Percentiles rank a stretch among this genome's conserved stretches.
Conservation (phyloP, 2,329 filamentous ascomycete genomes). For the Sordariomycetes sp. region DNA sequence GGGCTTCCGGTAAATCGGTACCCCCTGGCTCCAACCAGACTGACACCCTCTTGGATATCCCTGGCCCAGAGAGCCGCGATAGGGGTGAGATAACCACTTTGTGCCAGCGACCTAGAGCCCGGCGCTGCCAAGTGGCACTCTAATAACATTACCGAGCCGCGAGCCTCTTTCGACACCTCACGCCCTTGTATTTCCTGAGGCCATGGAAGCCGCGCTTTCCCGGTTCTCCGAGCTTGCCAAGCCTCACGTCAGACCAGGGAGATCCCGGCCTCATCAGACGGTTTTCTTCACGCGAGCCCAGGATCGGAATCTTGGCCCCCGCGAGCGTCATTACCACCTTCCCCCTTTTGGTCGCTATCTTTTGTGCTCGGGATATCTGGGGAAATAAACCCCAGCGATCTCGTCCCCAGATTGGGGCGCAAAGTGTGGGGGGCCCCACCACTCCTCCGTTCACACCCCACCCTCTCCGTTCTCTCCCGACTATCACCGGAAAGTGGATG, state of each 20-base stretch:
- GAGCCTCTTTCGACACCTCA: not conserved
- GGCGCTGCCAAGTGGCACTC: not conserved
- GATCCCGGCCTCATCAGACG: not conserved
- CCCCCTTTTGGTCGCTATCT: not conserved
- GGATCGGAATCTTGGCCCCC: not conserved
- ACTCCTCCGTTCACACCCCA: not conserved
- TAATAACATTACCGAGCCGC: not conserved
- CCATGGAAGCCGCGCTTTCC: no score
- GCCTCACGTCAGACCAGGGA: no score
- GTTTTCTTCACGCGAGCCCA: not conserved
- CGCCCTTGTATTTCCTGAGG: not conserved
- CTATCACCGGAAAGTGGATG: not conserved
- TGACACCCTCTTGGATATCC: not conserved
- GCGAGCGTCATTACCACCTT: slow-evolving; percentile 1
- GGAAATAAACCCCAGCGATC: not conserved
- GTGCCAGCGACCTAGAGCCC: not conserved
- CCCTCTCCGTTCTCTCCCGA: not conserved
- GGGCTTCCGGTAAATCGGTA: not conserved
- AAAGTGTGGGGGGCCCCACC: not conserved
- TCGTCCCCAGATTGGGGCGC: slow-evolving; percentile 1
- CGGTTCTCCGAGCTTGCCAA: no score
- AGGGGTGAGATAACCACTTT: not conserved
- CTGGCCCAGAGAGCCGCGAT: not conserved
- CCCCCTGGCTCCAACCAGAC: not conserved
- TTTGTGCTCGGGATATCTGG: not conserved